Conservation (phyloP, 805 yeast species). For the Myxozyma udenii region DNA sequence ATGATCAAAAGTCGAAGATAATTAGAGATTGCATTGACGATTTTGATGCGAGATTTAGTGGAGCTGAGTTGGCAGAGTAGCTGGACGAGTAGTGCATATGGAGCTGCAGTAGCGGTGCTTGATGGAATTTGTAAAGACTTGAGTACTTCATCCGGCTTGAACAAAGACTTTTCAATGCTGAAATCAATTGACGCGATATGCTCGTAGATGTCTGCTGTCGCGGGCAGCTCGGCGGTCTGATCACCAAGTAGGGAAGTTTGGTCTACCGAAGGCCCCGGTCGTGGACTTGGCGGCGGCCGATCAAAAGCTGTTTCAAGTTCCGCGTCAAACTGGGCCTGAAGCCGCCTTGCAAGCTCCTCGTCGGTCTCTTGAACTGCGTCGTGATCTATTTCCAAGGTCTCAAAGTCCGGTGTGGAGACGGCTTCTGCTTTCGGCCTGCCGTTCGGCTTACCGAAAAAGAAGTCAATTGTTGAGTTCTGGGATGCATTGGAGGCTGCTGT, state of each 20-base stretch:
- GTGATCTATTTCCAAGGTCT: too few relatives aligned
- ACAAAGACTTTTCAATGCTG: background rate
- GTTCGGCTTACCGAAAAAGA: slow-evolving; percentile 10
- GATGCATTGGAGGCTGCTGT: background rate
- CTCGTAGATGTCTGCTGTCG: background rate
- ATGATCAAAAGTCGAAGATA: slow-evolving; percentile 19
- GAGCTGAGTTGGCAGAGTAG: slow-evolving; percentile 20
- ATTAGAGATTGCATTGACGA: slow-evolving; percentile 28
- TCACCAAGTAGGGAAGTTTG: background rate
- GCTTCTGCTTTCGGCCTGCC: too few relatives aligned
- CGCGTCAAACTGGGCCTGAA: slow-evolving; percentile 28
- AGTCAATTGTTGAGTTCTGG: slow-evolving; percentile 9
- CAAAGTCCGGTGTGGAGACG: too few relatives aligned
- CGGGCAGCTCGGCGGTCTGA: background rate
- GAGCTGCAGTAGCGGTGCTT: slow-evolving; percentile 6
- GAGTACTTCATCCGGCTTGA: background rate
- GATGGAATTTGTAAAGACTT: background rate
- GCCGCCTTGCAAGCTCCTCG: slow-evolving; percentile 24
- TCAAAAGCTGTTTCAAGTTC: slow-evolving; percentile 2
- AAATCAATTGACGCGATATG: slow-evolving; percentile 7
- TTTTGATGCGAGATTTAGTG: slow-evolving; percentile 31
- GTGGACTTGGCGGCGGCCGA: background rate
- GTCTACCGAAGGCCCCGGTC: background rate
- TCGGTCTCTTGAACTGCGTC: too few relatives aligned
- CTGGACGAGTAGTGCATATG: slow-evolving; percentile 25